Conservation (phyloP, 148 eudicot species). For the Vaccinium corymbosum region DNA sequence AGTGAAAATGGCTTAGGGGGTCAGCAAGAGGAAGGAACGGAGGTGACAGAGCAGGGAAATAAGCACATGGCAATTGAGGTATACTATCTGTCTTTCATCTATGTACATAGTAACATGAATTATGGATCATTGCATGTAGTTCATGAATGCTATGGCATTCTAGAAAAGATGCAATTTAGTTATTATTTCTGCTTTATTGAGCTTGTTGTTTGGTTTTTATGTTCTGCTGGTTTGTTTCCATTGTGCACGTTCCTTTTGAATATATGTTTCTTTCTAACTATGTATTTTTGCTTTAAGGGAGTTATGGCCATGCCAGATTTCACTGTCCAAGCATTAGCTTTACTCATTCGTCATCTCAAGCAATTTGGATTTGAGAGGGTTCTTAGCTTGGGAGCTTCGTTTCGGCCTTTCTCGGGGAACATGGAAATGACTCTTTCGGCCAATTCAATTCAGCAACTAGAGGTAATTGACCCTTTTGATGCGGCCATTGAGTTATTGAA, state of each 20-base stretch:
- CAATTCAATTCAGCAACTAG: conserved; percentile 86
- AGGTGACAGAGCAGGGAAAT: conserved; percentile 25
- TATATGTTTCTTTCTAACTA: background rate
- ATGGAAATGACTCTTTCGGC: conserved; percentile 90
- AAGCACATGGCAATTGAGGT: conserved; percentile 52
- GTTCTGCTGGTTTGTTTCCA: background rate
- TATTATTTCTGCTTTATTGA: background rate
- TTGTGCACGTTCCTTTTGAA: conserved; percentile 7
- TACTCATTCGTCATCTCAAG: conserved; percentile 67
- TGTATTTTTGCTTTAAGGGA: conserved; percentile 35
- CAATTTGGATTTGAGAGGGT: conserved; percentile 89
- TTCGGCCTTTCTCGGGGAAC: conserved; percentile 64
- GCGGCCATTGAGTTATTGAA: background rate
- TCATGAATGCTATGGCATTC: background rate
- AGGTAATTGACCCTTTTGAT: conserved; percentile 42
- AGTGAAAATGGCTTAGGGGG: conserved; percentile 24
- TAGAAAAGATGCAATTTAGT: background rate
- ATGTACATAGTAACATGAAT: background rate
- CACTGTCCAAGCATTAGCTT: conserved; percentile 72
- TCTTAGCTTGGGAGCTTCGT: conserved; percentile 71
- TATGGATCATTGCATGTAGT: background rate
- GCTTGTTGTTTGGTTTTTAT: background rate
- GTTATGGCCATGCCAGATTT: conserved; percentile 75
- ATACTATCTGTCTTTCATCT: background rate
- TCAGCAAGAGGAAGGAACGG: conserved; percentile 26